phyloP scores from a whole-genome alignment of 495 filamentous ascomycete genomes.

The Cercophora newfieldiana region DNA sequence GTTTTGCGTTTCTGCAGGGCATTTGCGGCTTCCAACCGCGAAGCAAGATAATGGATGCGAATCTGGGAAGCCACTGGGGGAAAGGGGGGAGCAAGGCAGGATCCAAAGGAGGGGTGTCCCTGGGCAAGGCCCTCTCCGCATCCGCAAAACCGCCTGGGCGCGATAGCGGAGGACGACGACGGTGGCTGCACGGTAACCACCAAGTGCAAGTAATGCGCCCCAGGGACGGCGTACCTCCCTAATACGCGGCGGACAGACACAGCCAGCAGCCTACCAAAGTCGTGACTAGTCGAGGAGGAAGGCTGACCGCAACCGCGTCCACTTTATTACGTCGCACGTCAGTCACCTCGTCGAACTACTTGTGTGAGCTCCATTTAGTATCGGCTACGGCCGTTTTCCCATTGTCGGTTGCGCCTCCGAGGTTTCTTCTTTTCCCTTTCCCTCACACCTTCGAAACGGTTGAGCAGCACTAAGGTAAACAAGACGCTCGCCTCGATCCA shows the following conservation, averaged over 20 bases:
- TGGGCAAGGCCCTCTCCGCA: not conserved
- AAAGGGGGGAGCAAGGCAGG: not conserved
- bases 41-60: constrained; percentile 10
- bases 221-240: constrained; percentile 14
- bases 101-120: constrained; percentile 1
- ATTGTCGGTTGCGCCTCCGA: not conserved
- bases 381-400: not conserved
- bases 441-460: not conserved
- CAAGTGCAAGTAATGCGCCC: not conserved
- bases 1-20: constrained; percentile 15
- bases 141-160: not conserved
- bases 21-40: not conserved
- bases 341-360: not conserved
- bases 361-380: not conserved
- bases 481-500: constrained; percentile 10
- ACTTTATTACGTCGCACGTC: constrained; percentile 17
- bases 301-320: constrained; percentile 3
- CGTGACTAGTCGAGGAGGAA: not conserved
- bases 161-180: constrained; percentile 13
- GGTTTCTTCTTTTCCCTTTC: not conserved
- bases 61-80: constrained; percentile 1
- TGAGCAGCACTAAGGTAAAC: not conserved
- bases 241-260: constrained; percentile 1
- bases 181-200: not conserved
- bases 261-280: not conserved